Percentiles rank a stretch among this genome's conserved stretches.
Conservation (phyloP, 2,329 filamentous ascomycete genomes). For the Fusarium luffae region DNA sequence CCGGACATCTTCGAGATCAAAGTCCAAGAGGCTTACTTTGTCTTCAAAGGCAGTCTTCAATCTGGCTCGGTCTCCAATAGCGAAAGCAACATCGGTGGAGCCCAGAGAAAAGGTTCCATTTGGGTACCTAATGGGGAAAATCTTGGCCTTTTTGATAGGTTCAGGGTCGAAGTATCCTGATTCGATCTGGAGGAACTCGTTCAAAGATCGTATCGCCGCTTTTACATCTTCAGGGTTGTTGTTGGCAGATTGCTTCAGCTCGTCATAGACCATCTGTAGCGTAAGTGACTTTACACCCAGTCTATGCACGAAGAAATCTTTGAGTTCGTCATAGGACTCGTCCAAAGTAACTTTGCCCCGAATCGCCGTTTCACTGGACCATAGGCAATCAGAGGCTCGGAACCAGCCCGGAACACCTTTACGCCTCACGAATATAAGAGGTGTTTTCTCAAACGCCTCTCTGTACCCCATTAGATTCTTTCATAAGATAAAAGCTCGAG, state of each 20-base stretch:
- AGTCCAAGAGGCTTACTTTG: conserved; percentile 24
- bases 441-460: neutral
- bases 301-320: conserved; percentile 20
- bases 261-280: conserved; percentile 36
- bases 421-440: conserved; percentile 7
- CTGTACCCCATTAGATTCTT: too few relatives aligned
- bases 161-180: neutral
- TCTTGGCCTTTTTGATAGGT: conserved; percentile 19
- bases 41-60: conserved; percentile 7
- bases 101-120: neutral
- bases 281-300: conserved; percentile 27
- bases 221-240: conserved; percentile 6
- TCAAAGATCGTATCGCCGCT: conserved; percentile 12
- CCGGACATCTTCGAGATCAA: conserved; percentile 23
- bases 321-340: neutral
- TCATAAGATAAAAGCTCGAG: too few relatives aligned
- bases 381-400: conserved; percentile 27
- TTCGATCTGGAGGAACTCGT: conserved; percentile 10
- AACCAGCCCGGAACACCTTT: conserved; percentile 3
- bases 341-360: conserved; percentile 23
- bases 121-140: conserved; percentile 26
- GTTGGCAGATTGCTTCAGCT: conserved; percentile 12
- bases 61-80: conserved; percentile 28
- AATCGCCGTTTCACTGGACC: conserved; percentile 28
- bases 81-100: conserved; percentile 17